Percentiles rank a stretch among this genome's conserved stretches.
Evolutionary conservation across 2,329 filamentous ascomycete genomes (phyloP).

Genomic region (Zasmidium citrigriseum): DNA sequence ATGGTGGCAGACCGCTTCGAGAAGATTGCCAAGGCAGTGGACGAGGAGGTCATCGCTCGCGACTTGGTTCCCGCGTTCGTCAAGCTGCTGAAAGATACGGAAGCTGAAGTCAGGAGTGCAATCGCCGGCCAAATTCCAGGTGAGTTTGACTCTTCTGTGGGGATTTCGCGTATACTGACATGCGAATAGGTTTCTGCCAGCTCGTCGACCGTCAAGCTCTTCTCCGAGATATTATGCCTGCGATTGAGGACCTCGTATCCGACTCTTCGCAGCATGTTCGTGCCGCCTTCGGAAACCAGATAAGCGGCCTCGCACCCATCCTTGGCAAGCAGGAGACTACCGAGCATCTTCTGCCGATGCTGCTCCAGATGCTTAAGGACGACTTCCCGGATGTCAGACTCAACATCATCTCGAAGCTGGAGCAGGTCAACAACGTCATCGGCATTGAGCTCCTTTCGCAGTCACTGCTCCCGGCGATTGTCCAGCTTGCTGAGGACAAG

Average conservation of each 20-base stretch:
- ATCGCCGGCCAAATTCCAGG: conserved; percentile 95
- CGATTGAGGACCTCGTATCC: conserved; percentile 92
- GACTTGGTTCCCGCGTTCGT: conserved; percentile 96
- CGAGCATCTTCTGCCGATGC: conserved; percentile 95
- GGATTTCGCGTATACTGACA: conserved; percentile 28
- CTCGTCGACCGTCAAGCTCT: conserved; percentile 85
- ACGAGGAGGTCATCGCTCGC: conserved; percentile 91
- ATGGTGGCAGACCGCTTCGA: conserved; percentile 99
- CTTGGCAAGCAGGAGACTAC: conserved; percentile 99
- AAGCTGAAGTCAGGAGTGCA: conserved; percentile 94
- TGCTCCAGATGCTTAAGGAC: conserved; percentile 98
- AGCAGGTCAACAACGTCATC: conserved; percentile 97
- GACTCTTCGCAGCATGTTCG: conserved; percentile 97
- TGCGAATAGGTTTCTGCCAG: conserved; percentile 76
- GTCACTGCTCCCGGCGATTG: conserved; percentile 93
- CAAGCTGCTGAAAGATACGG: conserved; percentile 95
- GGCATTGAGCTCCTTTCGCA: conserved; percentile 96
- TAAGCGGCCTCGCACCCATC: conserved; percentile 93
- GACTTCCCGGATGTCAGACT: conserved; percentile 97
- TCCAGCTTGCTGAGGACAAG: conserved; percentile 97
- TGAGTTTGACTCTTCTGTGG: conserved; percentile 33
- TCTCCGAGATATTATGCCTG: conserved; percentile 94
- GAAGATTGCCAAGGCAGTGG: conserved; percentile 98
- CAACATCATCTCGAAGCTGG: conserved; percentile 99
- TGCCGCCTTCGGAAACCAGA: conserved; percentile 91